Conservation (phyloP, 2,329 filamentous ascomycete species). For the Setomelanomma holmii region DNA sequence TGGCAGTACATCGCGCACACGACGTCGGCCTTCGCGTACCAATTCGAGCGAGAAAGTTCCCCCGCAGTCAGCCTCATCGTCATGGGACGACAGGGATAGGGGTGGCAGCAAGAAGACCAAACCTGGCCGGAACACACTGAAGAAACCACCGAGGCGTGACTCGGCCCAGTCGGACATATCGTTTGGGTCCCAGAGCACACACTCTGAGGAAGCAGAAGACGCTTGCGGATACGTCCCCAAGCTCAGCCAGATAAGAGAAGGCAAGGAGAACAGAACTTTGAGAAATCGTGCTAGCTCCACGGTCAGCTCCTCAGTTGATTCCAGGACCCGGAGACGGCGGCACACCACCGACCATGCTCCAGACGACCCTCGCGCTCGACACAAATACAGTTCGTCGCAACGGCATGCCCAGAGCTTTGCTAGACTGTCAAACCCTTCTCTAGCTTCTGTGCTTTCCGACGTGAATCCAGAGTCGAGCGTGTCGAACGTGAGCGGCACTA, state of each 20-base stretch:
- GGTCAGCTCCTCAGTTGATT: constrained; percentile 22
- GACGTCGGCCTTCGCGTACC: constrained; percentile 35
- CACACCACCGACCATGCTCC: constrained; percentile 27
- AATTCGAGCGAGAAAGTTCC: constrained; percentile 28
- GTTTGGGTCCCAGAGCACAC: constrained; percentile 15
- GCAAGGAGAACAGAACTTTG: constrained; percentile 34
- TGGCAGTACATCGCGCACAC: constrained; percentile 20
- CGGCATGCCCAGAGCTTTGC: constrained; percentile 38
- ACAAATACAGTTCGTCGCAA: constrained; percentile 43
- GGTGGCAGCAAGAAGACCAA: constrained; percentile 30
- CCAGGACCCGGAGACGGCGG: constrained; percentile 24
- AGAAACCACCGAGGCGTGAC: constrained; percentile 29
- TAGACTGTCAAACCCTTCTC: constrained; percentile 49
- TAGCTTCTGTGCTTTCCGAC: constrained; percentile 52
- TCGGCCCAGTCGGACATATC: constrained; percentile 21
- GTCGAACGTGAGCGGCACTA: constrained; percentile 56
- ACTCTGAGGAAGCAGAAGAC: constrained; percentile 29
- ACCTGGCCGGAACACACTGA: constrained; percentile 22
- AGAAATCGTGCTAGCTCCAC: constrained; percentile 32
- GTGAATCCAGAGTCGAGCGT: constrained; percentile 50
- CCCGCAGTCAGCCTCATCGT: constrained; percentile 20
- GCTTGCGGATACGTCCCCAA: constrained; percentile 46
- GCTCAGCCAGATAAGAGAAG: constrained; percentile 51
- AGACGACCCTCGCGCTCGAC: constrained; percentile 38
- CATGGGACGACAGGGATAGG: constrained; percentile 32